Evolutionary conservation across 2,329 filamentous ascomycete species (phyloP).

Genomic region (Sclerotinia trifoliorum): DNA sequence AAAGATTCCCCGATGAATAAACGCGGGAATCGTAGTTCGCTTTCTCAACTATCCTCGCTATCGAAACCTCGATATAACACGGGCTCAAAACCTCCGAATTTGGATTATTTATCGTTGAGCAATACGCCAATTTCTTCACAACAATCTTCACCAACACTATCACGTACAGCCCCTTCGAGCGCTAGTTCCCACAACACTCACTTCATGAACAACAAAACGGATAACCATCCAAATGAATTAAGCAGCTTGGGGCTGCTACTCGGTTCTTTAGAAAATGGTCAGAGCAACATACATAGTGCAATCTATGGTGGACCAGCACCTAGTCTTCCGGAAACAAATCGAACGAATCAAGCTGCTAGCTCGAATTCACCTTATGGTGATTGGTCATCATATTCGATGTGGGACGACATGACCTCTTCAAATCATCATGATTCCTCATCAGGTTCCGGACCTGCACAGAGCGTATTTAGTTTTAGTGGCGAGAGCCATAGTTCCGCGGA

Average conservation of each 20-base stretch:
- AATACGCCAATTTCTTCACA: constrained; percentile 49
- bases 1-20: constrained; percentile 42
- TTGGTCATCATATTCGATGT: constrained; percentile 57
- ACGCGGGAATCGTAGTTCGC: constrained; percentile 42
- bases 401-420: constrained; percentile 44
- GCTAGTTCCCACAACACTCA: constrained; percentile 30
- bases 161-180: constrained; percentile 36
- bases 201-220: constrained; percentile 35
- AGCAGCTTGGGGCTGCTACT: constrained; percentile 62
- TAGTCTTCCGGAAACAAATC: constrained; percentile 25
- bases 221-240: constrained; percentile 62
- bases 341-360: constrained; percentile 25
- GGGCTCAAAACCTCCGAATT: constrained; percentile 45
- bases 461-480: constrained; percentile 58
- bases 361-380: constrained; percentile 37
- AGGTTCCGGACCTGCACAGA: constrained; percentile 45
- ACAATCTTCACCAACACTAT: constrained; percentile 47
- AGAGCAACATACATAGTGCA: constrained; percentile 80
- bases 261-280: constrained; percentile 74
- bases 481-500: constrained; percentile 57
- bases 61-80: constrained; percentile 27
- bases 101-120: constrained; percentile 59
- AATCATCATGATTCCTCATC: constrained; percentile 42
- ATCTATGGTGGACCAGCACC: constrained; percentile 67
- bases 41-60: constrained; percentile 32